Percentiles rank a stretch among this genome's conserved stretches.
Evolutionary conservation across 768 basidiomycete species (phyloP).

Genomic region (Rubroboletus satanas): DNA sequence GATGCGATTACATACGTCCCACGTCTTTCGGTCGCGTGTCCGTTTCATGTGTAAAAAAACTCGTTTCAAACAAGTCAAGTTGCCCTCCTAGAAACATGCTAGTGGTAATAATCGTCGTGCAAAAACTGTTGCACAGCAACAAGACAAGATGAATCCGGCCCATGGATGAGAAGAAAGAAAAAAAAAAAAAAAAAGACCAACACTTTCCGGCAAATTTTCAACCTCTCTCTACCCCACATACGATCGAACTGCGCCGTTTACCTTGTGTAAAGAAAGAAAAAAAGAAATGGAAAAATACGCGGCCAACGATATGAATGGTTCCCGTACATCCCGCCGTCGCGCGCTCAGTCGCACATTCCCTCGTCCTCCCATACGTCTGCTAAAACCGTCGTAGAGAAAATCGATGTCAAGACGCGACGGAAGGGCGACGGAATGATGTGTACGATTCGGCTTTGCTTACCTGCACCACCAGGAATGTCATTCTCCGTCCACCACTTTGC

Average conservation of each 20-base stretch:
- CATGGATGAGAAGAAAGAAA: not conserved
- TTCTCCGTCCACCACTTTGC: constrained; percentile 50
- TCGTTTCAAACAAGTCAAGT: not conserved
- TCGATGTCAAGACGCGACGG: not conserved
- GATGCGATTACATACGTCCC: no score
- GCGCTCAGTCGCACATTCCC: constrained; percentile 29
- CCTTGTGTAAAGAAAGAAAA: not conserved
- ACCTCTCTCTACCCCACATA: no score
- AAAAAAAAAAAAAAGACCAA: not conserved
- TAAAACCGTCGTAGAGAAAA: constrained; percentile 4
- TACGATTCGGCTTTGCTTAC: constrained; percentile 1
- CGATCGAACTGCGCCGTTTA: not conserved
- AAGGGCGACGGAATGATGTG: no score
- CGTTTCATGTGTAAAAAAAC: not conserved
- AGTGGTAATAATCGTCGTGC: not conserved
- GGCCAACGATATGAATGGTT: not conserved
- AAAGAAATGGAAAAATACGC: not conserved
- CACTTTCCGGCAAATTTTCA: not conserved
- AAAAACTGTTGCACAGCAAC: not conserved
- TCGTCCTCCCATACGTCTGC: constrained; percentile 34
- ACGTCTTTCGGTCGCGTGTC: no score
- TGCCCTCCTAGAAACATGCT: not conserved
- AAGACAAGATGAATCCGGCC: not conserved
- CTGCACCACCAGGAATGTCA: constrained; percentile 32
- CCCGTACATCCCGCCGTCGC: no score